phyloP scores from a whole-genome alignment of 495 filamentous ascomycete species.

The Terfezia claveryi region DNA sequence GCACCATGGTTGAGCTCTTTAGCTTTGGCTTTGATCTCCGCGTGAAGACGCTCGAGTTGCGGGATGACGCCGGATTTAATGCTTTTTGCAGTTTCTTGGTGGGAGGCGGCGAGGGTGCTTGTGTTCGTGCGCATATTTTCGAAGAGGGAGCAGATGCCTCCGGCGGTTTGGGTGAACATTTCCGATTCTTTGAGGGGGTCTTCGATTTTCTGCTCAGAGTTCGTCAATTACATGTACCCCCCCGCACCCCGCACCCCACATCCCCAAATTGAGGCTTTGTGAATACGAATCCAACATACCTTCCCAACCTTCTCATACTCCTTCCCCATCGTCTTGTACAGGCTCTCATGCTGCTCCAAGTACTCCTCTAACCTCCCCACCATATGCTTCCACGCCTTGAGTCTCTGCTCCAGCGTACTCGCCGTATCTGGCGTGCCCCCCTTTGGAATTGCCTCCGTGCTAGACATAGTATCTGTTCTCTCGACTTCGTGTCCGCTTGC shows the following conservation, averaged over 20 bases:
- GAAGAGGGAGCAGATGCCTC: constrained; percentile 70
- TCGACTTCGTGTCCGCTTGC: too few species aligned
- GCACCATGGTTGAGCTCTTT: constrained; percentile 74
- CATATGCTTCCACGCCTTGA: constrained; percentile 89
- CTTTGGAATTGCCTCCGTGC: constrained; percentile 14
- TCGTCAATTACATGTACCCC: too few species aligned
- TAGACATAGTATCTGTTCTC: neutral
- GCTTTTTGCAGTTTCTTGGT: constrained; percentile 69
- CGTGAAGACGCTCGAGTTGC: constrained; percentile 70
- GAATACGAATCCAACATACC: constrained; percentile 23
- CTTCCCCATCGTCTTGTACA: constrained; percentile 64
- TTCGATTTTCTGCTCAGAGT: neutral
- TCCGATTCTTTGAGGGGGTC: neutral
- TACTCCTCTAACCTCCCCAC: constrained; percentile 81
- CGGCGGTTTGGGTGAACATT: constrained; percentile 37
- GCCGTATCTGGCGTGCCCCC: constrained; percentile 32
- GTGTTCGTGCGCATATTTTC: constrained; percentile 86
- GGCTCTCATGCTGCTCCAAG: constrained; percentile 57
- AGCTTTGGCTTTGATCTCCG: constrained; percentile 84
- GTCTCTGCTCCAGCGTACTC: constrained; percentile 56
- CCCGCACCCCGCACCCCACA: too few species aligned
- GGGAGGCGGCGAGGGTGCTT: constrained; percentile 66
- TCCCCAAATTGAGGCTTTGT: too few species aligned
- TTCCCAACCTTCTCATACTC: constrained; percentile 91
- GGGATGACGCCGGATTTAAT: constrained; percentile 67